Evolutionary conservation across 371 early-diverging fungal species (phyloP), one percentile per base, ranked within the genome.

Genomic region (Chytridium lagenaria): DNA sequence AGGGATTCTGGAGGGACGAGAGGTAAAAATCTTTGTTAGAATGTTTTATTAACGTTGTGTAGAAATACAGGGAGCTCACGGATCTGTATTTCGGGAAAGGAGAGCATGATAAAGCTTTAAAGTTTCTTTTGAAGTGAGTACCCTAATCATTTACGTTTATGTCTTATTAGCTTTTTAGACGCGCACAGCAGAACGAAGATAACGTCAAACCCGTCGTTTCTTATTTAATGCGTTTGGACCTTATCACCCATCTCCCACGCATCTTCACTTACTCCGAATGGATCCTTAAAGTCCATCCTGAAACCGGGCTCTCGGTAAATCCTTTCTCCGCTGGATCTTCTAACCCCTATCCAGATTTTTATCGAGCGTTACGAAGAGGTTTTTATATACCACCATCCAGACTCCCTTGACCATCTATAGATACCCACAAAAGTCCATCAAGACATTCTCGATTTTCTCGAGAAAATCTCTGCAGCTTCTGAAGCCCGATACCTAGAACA

Each of bases 21-120:
- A 38, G 10, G 34, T 31, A 34, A 36, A 66, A 36, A 28, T 61
- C 39, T 28, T 44, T 23, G 26, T 37, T 22, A 10, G 26, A 39
- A 55, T 5, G 26, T 55, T 26, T 55, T 5, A 26, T 5, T 51
- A 0, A 16, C 0, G 23, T 2, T 22, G 30, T 69, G 33, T 33
- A 81, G 87, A 94, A 93, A 83, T 91, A 91, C 76, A 82, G 85
- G 49, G 95, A 95, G 77, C 81, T 98, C 33, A 90, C 96, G 10
- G 97, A 96, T 74, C 86, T 96, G 57, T 98, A 95, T 80, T 88
- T 90, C 40, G 91, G 93, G 72, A 95, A 95, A 76, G 93, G 92
- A 3, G 85, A 93, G 40, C 96, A 95, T 78, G 87, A 88, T 33
- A 91, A 92, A 71, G 95, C 97, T 0, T 85, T 97, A 31, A 91